Evolutionary conservation across 208 protist species (phyloP).

Genomic region (Trypanosoma melophagium): DNA sequence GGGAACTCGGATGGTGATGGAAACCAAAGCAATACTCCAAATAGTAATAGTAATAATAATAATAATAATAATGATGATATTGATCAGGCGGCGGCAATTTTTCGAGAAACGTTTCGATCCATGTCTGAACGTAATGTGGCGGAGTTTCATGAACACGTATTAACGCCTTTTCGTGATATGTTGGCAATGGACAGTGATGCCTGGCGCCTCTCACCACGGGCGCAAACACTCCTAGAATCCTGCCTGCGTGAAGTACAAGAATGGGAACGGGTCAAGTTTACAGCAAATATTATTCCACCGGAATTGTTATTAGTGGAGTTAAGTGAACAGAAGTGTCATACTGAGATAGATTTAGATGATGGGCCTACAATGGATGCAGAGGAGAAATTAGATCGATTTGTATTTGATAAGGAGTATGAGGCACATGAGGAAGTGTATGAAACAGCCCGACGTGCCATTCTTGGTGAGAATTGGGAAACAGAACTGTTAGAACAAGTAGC

Average conservation of each 20-base stretch:
- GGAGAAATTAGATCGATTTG: conserved; percentile 92
- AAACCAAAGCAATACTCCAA: too few relatives aligned
- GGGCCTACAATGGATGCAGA: conserved; percentile 73
- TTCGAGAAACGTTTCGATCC: conserved; percentile 67
- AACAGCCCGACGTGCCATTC: conserved; percentile 82
- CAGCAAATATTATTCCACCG: conserved; percentile 66
- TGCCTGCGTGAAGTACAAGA: conserved; percentile 89
- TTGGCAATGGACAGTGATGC: conserved; percentile 92
- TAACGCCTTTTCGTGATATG: conserved; percentile 77
- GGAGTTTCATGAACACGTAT: conserved; percentile 71
- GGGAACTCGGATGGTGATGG: conserved; percentile 33
- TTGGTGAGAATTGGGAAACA: conserved; percentile 91
- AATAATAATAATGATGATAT: conserved; percentile 93
- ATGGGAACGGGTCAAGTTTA: conserved; percentile 87
- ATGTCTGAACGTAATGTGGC: conserved; percentile 57
- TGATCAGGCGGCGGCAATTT: conserved; percentile 87
- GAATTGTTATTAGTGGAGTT: conserved; percentile 93
- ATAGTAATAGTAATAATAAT: too few relatives aligned
- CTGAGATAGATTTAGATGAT: conserved; percentile 90
- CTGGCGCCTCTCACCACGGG: conserved; percentile 86
- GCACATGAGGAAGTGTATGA: conserved; percentile 94
- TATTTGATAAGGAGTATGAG: conserved; percentile 92
- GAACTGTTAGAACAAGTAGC: conserved; percentile 67
- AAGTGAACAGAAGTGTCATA: conserved; percentile 94
- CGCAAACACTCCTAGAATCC: conserved; percentile 97